These are phyloP conservation scores for Acacia melanoxylon DNA, from an alignment of 306 rosid species.

Conservation along the genomic window DNA sequence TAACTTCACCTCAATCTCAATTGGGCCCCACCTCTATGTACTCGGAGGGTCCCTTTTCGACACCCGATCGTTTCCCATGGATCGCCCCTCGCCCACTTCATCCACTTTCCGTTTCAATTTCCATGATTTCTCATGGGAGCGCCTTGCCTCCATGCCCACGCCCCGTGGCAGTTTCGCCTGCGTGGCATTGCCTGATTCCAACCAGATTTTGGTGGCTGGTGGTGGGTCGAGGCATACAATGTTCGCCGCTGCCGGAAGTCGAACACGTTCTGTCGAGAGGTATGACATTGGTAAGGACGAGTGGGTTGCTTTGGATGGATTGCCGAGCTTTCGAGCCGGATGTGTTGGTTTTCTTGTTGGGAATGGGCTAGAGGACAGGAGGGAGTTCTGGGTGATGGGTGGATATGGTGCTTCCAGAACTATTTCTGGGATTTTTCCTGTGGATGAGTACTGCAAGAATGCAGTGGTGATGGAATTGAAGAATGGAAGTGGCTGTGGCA, in stretches of 20 bases:
- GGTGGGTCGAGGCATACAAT: constrained; percentile 78
- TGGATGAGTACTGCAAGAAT: constrained; percentile 66
- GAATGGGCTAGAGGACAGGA: constrained; percentile 35
- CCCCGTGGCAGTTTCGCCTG: constrained; percentile 91
- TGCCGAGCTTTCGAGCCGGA: constrained; percentile 77
- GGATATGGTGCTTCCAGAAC: constrained; percentile 84
- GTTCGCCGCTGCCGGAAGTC: constrained; percentile 73
- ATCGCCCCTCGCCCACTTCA: constrained; percentile 65
- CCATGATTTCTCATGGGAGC: constrained; percentile 49
- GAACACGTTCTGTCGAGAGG: constrained; percentile 67
- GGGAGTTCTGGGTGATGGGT: constrained; percentile 90
- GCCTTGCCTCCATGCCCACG: constrained; percentile 59
- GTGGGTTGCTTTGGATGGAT: constrained; percentile 70
- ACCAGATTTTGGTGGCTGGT: constrained; percentile 70
- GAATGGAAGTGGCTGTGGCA: constrained; percentile 37
- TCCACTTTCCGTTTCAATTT: constrained; percentile 58
- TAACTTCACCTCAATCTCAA: constrained; percentile 67
- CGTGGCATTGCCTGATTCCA: constrained; percentile 33
- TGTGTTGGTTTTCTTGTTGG: constrained; percentile 76
- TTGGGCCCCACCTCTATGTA: constrained; percentile 63
- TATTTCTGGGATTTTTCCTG: constrained; percentile 75
- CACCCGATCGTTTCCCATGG: constrained; percentile 84
- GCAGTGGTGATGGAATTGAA: constrained; percentile 68
- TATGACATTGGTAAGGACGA: constrained; percentile 58
- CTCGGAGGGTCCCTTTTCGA: constrained; percentile 85